These are phyloP conservation scores for Fusarium torreyae DNA, from an alignment of 2,329 filamentous ascomycete genomes.

Conservation along the genomic window DNA sequence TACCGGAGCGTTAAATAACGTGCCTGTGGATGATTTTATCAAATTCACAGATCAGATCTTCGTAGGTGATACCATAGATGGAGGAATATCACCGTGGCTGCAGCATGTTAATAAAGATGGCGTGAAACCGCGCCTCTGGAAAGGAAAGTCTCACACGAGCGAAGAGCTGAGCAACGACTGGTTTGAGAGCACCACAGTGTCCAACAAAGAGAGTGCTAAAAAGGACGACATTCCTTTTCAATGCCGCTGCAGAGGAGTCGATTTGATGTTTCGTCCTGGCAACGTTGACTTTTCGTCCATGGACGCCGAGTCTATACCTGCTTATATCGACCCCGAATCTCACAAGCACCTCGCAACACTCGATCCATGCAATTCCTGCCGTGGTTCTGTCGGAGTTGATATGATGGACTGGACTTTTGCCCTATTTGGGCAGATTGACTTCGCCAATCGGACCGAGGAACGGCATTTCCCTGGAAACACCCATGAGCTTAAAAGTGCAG, in stretches of 20 bases:
- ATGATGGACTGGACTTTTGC: constrained; percentile 63
- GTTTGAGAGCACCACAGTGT: constrained; percentile 42
- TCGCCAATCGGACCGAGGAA: constrained; percentile 26
- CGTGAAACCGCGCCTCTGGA: constrained; percentile 48
- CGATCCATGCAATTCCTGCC: constrained; percentile 66
- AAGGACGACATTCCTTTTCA: constrained; percentile 54
- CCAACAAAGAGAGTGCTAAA: constrained; percentile 17
- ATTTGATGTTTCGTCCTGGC: constrained; percentile 57
- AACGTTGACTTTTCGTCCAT: constrained; percentile 43
- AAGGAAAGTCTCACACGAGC: constrained; percentile 33
- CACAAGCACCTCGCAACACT: constrained; percentile 58
- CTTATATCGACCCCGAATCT: constrained; percentile 60
- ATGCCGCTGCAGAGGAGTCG: constrained; percentile 64
- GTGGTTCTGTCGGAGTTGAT: constrained; percentile 59
- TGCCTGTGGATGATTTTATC: constrained; percentile 50
- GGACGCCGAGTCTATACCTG: constrained; percentile 54
- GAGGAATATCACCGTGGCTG: constrained; percentile 65
- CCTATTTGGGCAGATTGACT: constrained; percentile 58
- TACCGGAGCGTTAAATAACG: constrained; percentile 57
- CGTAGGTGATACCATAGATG: constrained; percentile 66
- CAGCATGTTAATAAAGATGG: constrained; percentile 54
- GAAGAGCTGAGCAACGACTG: constrained; percentile 53
- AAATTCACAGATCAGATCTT: constrained; percentile 59
- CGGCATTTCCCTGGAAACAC: constrained; percentile 28
- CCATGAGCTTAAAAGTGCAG: constrained; percentile 53